Percentiles rank a stretch among this genome's conserved stretches.
phyloP scores from a whole-genome alignment of 163 green algal species.

The Botryococcus braunii region DNA sequence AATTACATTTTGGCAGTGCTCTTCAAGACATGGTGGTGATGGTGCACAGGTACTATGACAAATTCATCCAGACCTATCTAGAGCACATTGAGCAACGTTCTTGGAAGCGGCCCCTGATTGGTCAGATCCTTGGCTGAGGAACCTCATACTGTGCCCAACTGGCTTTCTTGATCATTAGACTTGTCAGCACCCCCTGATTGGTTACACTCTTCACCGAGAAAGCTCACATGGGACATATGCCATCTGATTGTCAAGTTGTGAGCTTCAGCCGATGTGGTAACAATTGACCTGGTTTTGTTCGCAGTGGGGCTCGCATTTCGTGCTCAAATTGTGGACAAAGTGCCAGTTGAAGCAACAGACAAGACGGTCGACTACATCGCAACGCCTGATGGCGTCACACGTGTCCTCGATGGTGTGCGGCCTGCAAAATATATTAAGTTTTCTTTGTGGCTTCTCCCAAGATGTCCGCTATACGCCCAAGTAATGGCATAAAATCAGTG shows the following conservation, averaged over 20 bases:
- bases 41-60: background rate
- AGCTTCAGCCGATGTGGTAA: background rate
- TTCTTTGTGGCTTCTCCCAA: too few species aligned
- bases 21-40: background rate
- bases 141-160: background rate
- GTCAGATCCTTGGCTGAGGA: too few species aligned
- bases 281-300: background rate
- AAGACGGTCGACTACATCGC: slow-evolving; percentile 51
- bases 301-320: slow-evolving; percentile 54
- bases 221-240: too few species aligned
- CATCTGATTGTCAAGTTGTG: too few species aligned
- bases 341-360: slow-evolving; percentile 49
- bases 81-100: background rate
- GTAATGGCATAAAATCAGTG: slow-evolving; percentile 33
- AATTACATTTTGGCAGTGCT: background rate
- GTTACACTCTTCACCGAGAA: background rate
- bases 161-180: background rate
- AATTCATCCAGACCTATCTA: background rate
- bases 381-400: slow-evolving; percentile 22
- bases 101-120: background rate
- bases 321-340: slow-evolving; percentile 41
- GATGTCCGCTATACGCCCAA: too few species aligned
- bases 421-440: too few species aligned
- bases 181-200: background rate
- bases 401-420: too few species aligned